Evolutionary conservation across 805 yeast species (phyloP).

Genomic region (Kuraishia ogatae): DNA sequence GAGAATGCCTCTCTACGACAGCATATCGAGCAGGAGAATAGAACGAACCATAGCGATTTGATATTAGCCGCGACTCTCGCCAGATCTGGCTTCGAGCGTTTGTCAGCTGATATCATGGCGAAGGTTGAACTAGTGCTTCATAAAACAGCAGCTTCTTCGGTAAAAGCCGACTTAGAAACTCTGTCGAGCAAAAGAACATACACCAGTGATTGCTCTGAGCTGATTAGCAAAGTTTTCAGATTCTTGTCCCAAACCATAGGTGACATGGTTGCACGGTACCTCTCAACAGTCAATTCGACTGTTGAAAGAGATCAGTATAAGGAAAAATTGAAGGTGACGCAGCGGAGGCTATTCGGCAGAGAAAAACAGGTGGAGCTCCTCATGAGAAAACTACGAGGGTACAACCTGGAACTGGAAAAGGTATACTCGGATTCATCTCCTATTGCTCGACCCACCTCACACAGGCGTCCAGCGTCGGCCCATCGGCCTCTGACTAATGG

Average conservation of each 20-base stretch:
- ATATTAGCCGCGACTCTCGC: neutral
- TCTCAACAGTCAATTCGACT: neutral
- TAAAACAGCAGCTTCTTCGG: neutral
- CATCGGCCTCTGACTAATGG: neutral
- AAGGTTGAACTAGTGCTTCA: neutral
- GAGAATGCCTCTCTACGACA: neutral
- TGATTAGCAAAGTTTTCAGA: neutral
- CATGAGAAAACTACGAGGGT: neutral
- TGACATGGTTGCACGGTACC: neutral
- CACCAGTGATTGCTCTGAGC: neutral
- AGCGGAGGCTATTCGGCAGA: neutral
- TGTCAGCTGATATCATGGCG: neutral
- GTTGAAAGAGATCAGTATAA: neutral
- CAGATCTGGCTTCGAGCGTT: neutral
- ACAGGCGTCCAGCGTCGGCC: neutral
- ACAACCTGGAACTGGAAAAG: neutral
- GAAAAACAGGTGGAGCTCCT: neutral
- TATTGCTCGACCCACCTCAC: neutral
- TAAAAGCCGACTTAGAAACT: neutral
- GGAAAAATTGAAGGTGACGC: neutral
- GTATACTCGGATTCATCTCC: neutral
- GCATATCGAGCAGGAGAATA: neutral
- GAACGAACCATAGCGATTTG: neutral
- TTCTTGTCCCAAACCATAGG: neutral
- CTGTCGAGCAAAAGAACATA: neutral